These are phyloP conservation scores for Russula olivacea DNA, from an alignment of 768 basidiomycete species.

Conservation along the genomic window DNA sequence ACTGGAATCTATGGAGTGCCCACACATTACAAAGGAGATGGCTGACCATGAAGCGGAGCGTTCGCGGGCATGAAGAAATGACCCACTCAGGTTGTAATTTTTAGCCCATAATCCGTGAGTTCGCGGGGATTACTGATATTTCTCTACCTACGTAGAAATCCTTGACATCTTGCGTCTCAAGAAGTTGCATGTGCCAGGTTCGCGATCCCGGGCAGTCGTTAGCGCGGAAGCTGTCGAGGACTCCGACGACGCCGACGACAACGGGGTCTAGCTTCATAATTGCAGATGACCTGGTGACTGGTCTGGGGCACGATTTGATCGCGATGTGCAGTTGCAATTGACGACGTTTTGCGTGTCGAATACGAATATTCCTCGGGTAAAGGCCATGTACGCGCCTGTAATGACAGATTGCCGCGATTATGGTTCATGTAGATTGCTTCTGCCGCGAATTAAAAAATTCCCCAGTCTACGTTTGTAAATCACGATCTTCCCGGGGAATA, in stretches of 20 bases:
- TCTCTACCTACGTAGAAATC: conserved; percentile 46
- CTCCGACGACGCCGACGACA: conserved; percentile 26
- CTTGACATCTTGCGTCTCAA: conserved; percentile 75
- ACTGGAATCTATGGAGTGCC: conserved; percentile 83
- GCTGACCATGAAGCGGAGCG: conserved; percentile 69
- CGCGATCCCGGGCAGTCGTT: conserved; percentile 30
- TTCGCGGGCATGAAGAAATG: conserved; percentile 78
- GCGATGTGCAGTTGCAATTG: background rate
- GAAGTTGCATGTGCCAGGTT: conserved; percentile 53
- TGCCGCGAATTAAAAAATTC: background rate
- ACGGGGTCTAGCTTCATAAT: background rate
- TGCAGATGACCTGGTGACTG: background rate
- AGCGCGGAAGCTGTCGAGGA: conserved; percentile 35
- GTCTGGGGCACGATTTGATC: background rate
- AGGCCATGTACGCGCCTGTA: background rate
- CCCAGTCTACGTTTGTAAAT: background rate
- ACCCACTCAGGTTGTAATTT: conserved; percentile 56
- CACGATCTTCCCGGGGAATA: background rate
- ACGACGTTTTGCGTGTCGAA: background rate
- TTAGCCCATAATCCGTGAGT: background rate
- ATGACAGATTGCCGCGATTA: background rate
- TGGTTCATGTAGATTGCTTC: background rate
- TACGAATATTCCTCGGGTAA: background rate
- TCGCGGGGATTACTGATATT: conserved; percentile 12
- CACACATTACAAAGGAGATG: conserved; percentile 75